Conservation (phyloP, 805 yeast species). For the Lipomyces yamanashiensis region DNA sequence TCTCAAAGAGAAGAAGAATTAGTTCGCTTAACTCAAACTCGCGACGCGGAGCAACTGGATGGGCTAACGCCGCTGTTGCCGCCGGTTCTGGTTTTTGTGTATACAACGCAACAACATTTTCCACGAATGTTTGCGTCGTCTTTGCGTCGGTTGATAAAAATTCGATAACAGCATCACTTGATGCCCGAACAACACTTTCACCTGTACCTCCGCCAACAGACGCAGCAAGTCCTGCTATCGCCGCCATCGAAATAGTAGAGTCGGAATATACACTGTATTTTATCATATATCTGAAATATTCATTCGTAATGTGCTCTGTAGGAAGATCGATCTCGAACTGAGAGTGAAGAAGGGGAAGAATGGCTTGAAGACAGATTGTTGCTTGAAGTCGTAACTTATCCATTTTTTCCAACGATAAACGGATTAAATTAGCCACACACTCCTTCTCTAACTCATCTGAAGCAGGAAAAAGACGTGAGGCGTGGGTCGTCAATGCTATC, state of each 20-base stretch:
- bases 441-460: slow-evolving; percentile 13
- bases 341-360: slow-evolving; percentile 7
- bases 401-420: slow-evolving; percentile 68
- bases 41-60: slow-evolving; percentile 2
- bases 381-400: slow-evolving; percentile 57
- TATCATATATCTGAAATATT: slow-evolving; percentile 11
- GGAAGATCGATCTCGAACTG: not conserved
- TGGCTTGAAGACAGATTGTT: slow-evolving; percentile 44
- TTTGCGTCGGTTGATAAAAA: slow-evolving; percentile 1
- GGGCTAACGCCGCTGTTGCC: too few relatives aligned
- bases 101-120: slow-evolving; percentile 10
- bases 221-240: slow-evolving; percentile 23
- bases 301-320: not conserved
- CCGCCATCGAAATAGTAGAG: not conserved
- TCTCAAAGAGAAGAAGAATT: slow-evolving; percentile 15
- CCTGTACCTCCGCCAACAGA: slow-evolving; percentile 26
- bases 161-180: slow-evolving; percentile 23
- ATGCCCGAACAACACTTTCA: slow-evolving; percentile 32
- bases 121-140: not conserved
- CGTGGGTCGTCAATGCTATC: slow-evolving; percentile 46
- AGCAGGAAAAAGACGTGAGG: not conserved
- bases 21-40: slow-evolving; percentile 28
- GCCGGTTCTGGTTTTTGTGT: slow-evolving; percentile 1
- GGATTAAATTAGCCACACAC: slow-evolving; percentile 46
- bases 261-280: not conserved